phyloP scores from a whole-genome alignment of 148 eudicot genomes.

The Camellia granthamiana region DNA sequence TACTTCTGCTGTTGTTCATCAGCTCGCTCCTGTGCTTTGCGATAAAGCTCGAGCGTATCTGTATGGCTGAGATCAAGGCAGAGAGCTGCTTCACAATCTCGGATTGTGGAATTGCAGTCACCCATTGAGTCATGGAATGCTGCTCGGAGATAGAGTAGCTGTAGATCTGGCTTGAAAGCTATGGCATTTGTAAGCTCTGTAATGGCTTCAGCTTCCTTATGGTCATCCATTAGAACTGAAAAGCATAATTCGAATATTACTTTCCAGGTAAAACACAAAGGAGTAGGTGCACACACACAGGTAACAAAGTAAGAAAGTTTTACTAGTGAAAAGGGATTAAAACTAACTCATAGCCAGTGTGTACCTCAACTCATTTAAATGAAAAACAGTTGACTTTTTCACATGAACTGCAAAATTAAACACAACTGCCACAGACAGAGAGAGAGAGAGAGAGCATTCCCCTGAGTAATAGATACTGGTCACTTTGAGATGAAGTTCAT shows the following conservation, averaged over 20 bases:
- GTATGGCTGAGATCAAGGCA: constrained; percentile 50
- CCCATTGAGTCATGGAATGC: constrained; percentile 66
- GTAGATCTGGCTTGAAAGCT: constrained; percentile 62
- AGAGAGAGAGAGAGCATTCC: background rate
- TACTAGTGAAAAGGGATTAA: no score
- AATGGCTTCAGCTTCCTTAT: constrained; percentile 61
- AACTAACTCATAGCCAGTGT: background rate
- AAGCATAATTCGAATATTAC: background rate
- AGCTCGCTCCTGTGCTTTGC: constrained; percentile 33
- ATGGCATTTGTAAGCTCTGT: constrained; percentile 55
- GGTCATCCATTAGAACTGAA: constrained; percentile 68
- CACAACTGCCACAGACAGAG: background rate
- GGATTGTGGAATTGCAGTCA: constrained; percentile 35
- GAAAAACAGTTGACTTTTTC: background rate
- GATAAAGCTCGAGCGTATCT: constrained; percentile 54
- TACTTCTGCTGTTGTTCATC: constrained; percentile 28
- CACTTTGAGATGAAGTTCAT: background rate
- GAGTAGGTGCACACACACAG: background rate
- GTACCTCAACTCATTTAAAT: background rate
- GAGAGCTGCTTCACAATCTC: constrained; percentile 67
- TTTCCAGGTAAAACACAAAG: background rate
- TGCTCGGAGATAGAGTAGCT: constrained; percentile 65
- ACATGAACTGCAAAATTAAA: background rate
- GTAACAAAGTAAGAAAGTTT: no score
- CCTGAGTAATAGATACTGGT: no score